phyloP scores from a whole-genome alignment of 2,329 filamentous ascomycete genomes.

The Plenodomus biglobosus region DNA sequence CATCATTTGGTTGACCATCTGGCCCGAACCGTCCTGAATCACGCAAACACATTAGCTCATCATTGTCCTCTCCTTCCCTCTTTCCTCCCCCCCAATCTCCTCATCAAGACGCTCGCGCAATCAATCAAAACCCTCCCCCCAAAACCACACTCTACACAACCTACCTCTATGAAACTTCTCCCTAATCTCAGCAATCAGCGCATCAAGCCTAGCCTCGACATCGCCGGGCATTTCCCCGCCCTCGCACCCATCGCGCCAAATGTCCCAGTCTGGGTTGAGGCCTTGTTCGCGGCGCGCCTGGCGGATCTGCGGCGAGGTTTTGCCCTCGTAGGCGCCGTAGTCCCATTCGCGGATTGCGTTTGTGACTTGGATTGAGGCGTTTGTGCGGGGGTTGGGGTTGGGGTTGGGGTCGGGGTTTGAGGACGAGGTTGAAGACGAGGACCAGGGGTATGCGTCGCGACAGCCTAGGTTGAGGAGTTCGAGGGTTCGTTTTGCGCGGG shows the following conservation, averaged over 20 bases:
- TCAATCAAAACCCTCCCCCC: not conserved
- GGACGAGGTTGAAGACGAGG: not conserved
- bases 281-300: slow-evolving; percentile 50
- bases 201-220: slow-evolving; percentile 71
- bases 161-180: slow-evolving; percentile 46
- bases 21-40: slow-evolving; percentile 54
- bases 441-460: slow-evolving; percentile 71
- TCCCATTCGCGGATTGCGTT: slow-evolving; percentile 62
- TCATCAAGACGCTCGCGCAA: no score
- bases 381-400: slow-evolving; percentile 33
- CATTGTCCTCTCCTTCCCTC: no score
- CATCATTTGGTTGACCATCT: slow-evolving; percentile 62
- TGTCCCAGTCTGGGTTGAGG: slow-evolving; percentile 70
- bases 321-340: slow-evolving; percentile 64
- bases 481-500: slow-evolving; percentile 83
- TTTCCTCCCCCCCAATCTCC: not conserved
- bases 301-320: slow-evolving; percentile 56
- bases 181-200: slow-evolving; percentile 73
- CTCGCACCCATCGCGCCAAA: slow-evolving; percentile 82
- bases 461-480: slow-evolving; percentile 79
- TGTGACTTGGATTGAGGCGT: slow-evolving; percentile 53
- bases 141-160: not conserved
- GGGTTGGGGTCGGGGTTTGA: slow-evolving; percentile 3
- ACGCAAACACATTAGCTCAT: no score
- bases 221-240: slow-evolving; percentile 79